Evolutionary conservation across 2,329 filamentous ascomycete species (phyloP), one percentile per base, ranked within the genome.

Genomic region (Aspergillus udagawae): DNA sequence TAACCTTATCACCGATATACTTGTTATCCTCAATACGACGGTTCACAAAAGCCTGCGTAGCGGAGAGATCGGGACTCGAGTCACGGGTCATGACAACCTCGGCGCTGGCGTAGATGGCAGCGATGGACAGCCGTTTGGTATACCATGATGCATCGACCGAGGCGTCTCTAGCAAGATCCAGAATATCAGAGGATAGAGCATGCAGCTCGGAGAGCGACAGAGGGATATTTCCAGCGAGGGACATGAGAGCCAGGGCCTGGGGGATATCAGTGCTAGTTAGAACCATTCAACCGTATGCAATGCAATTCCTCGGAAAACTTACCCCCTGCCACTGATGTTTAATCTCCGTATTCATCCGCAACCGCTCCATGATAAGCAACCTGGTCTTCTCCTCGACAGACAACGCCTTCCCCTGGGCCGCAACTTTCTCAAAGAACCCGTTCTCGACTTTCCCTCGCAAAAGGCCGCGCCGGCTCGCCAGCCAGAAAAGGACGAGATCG

Each of bases 1-100:
- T 81, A 23, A 90, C 68, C 10, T 86, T 81, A 23, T 82, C 80
- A 3, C 88, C 86, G 3, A 92, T 63, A 3, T 78, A 82, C 64
- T 83, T 80, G 32, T 84, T 79, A 76, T 95, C 92, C 58, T 85
- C 81, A 55, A 96, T 76, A 60, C 93, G 83, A 47, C 91, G 82
- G 55, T 87, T 83, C 53, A 97, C 77, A 71, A 97, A 99, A 9
- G 84, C 81, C 63, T 87, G 86, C 3, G 94, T 97, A 61, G 92
- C 90, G 9, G 70, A 72, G 67, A 90, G 94, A n/a, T 84, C 85
- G 0, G 82, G 77, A 3, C 88, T 92, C 59, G 79, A 81, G 74
- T 97, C 94, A 58, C 89, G 92, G 23, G 92, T 97, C 92, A 97
- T 97, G 76, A 92, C 96, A 4, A 97, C 79, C 76, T 99, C 94